A percentile compares a stretch with the other conserved stretches of the same genome.
phyloP scores from a whole-genome alignment of 1,139 yeast genomes.

The Pichia kudriavzevii region DNA sequence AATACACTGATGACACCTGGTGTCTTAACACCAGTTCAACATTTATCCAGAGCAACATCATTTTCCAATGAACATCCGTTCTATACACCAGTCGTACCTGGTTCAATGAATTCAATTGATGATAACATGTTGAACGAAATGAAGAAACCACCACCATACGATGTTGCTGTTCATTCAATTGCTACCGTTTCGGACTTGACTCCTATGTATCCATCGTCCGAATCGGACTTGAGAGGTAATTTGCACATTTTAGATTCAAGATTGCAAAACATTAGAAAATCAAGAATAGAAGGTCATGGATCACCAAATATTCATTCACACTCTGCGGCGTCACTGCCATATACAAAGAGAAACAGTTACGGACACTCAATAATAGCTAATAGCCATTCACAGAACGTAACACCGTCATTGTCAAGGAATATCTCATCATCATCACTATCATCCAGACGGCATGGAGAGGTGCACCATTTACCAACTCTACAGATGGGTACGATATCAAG shows the following conservation, averaged over 20 bases:
- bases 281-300: conserved; percentile 8
- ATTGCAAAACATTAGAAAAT: conserved; percentile 19
- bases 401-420: conserved; percentile 26
- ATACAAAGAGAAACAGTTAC: background rate
- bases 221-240: conserved; percentile 30
- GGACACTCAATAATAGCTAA: background rate
- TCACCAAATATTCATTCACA: conserved; percentile 2
- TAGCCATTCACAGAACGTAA: conserved; percentile 20
- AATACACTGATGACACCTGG: conserved; percentile 28
- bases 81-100: background rate
- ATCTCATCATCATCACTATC: conserved; percentile 9
- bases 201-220: conserved; percentile 55
- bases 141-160: conserved; percentile 54
- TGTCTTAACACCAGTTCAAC: conserved; percentile 44
- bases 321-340: background rate
- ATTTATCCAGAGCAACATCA: conserved; percentile 56
- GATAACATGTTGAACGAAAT: conserved; percentile 31
- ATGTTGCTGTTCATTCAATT: conserved; percentile 57
- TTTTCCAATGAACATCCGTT: conserved; percentile 14
- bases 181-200: conserved; percentile 43
- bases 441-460: conserved; percentile 1
- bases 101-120: conserved; percentile 2
- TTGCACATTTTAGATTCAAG: conserved; percentile 26
- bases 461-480: background rate
- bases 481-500: background rate